Evolutionary conservation across 176 grass and related monocot genomes (phyloP).

Genomic region (Avena eriantha): DNA sequence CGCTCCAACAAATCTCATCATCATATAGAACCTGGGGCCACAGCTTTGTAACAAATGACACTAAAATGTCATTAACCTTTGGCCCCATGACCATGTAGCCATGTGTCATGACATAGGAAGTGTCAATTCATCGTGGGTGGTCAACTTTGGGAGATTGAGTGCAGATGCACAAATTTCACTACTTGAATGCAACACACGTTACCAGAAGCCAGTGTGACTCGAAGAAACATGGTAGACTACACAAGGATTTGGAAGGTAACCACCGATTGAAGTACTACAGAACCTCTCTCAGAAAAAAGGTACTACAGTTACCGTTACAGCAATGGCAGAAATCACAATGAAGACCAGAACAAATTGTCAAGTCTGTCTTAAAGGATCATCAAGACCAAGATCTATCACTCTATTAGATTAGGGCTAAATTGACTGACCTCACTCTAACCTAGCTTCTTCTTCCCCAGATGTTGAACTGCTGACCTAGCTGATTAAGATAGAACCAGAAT

Average conservation of each 20-base stretch:
- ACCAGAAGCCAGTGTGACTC: constrained; percentile 4
- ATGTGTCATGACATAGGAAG: neutral
- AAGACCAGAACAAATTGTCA: constrained; percentile 30
- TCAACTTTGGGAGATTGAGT: neutral
- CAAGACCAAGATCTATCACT: constrained; percentile 25
- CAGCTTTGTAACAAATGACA: neutral
- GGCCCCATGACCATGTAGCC: no score
- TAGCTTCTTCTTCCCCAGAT: constrained; percentile 19
- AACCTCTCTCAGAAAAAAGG: neutral
- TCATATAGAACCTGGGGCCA: neutral
- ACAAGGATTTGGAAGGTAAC: neutral
- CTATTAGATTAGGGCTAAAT: constrained; percentile 23
- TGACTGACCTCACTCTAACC: constrained; percentile 21
- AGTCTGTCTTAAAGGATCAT: neutral
- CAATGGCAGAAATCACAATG: constrained; percentile 17
- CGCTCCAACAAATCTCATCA: no score
- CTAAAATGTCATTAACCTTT: neutral
- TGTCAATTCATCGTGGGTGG: neutral
- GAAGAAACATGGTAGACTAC: constrained; percentile 13
- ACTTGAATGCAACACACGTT: neutral
- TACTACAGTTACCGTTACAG: neutral
- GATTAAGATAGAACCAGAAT: constrained; percentile 9
- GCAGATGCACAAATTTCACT: neutral
- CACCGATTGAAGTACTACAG: neutral
- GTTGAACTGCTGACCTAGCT: neutral